Evolutionary conservation across 2,329 filamentous ascomycete genomes (phyloP), one percentile per base, ranked within the genome.

Genomic region (Madurella mycetomatis): DNA sequence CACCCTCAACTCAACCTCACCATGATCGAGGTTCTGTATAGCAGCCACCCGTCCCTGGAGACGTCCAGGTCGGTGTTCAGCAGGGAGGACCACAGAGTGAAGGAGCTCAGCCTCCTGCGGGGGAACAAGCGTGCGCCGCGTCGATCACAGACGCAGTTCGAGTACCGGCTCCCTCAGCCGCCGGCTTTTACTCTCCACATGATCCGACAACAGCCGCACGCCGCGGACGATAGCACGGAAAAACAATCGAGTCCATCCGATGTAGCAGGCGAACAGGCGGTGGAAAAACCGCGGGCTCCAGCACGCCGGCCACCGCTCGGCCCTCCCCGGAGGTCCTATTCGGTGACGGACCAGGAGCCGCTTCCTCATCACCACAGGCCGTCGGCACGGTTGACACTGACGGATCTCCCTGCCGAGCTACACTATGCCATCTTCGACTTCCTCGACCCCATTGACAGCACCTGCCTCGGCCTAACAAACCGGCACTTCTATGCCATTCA

Each of bases 371-470:
- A 74, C 48, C 77, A 80, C 48, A 71, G 68, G 48, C 76, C 76
- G 1, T 75, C 78, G 5, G 63, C 70, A 47, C 69, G 69, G 51
- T 69, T 80, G 46, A 73, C 72, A 15, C 69, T 85, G 8, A 64
- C 73, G 39, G 76, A 81, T 49, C 73, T 86, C 2, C 82, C 83
- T 13, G 67, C 76, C 0, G 83, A 86, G 67, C 71, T 86, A 11
- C 82, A 84, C 67, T 83, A 78, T 58, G 71, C 75, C 57, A 74
- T 86, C 58, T 82, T 84, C 62, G 81, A 83, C 66, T 78, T 80
- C 59, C 77, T 86, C 54, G 83, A 86, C 68, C 80, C 80, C 47
- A 84, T 86, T 58, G 83, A 86, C 68, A 80, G 81, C 63, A 80
- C 79, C 40, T 85, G 82, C 64, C 71, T 86, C 40, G 83, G 81